A percentile compares a stretch with the other conserved stretches of the same genome.
These are phyloP conservation scores for Cercospora brassicicola DNA, from an alignment of 2,329 filamentous ascomycete species.

Conservation along the genomic window DNA sequence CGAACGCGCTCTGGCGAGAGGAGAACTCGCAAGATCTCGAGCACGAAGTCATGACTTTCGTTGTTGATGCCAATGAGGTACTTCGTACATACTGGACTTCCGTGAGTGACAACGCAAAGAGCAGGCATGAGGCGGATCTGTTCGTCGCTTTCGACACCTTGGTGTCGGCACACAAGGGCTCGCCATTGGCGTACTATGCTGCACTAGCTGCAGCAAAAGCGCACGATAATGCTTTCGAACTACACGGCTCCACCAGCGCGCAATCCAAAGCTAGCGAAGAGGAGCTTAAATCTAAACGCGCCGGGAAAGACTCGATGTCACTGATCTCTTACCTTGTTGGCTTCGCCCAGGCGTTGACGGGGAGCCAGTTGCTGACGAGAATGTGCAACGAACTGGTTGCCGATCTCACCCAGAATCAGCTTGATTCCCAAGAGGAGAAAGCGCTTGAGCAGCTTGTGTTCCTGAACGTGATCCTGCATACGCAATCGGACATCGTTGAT, in stretches of 20 bases:
- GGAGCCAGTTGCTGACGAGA: slow-evolving; percentile 50
- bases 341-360: slow-evolving; percentile 51
- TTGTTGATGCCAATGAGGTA: slow-evolving; percentile 52
- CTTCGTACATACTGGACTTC: slow-evolving; percentile 45
- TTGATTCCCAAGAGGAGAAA: slow-evolving; percentile 35
- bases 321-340: slow-evolving; percentile 52
- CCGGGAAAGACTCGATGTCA: slow-evolving; percentile 47
- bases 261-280: slow-evolving; percentile 42
- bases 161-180: slow-evolving; percentile 9
- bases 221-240: slow-evolving; percentile 44
- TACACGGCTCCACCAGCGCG: slow-evolving; percentile 43
- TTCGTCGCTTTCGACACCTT: slow-evolving; percentile 11
- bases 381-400: slow-evolving; percentile 63
- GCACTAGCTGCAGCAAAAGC: slow-evolving; percentile 44
- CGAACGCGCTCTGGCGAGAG: slow-evolving; percentile 55
- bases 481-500: slow-evolving; percentile 50
- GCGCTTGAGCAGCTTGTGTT: slow-evolving; percentile 52
- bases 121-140: neutral
- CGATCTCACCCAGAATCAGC: slow-evolving; percentile 56
- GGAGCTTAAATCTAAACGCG: slow-evolving; percentile 33
- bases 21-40: slow-evolving; percentile 45
- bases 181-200: slow-evolving; percentile 43
- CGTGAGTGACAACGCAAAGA: neutral
- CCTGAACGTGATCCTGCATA: slow-evolving; percentile 56
- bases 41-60: slow-evolving; percentile 54